phyloP scores from a whole-genome alignment of 169 alveolate genomes.

The Eimeria necatrix region DNA sequence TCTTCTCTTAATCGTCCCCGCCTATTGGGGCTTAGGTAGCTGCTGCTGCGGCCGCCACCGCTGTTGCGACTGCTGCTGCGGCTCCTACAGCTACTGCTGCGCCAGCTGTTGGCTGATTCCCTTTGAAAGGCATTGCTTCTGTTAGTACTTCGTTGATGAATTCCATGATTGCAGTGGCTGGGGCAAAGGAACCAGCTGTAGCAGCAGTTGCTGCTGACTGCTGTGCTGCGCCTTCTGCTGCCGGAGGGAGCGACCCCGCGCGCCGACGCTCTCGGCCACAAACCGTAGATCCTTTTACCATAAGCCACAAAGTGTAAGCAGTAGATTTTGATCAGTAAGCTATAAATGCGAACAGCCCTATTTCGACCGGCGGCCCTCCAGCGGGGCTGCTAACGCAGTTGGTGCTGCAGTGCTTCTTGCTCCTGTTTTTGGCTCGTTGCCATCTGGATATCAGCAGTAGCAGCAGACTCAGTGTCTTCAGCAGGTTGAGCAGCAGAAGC shows the following conservation, averaged over 20 bases:
- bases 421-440: neutral
- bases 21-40: constrained; percentile 41
- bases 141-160: neutral
- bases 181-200: neutral
- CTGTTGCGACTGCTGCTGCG: constrained; percentile 21
- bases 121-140: neutral
- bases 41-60: constrained; percentile 12
- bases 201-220: neutral
- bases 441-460: neutral
- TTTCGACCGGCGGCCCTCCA: neutral
- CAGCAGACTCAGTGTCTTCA: neutral
- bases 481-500: neutral
- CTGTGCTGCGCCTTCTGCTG: neutral
- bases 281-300: neutral
- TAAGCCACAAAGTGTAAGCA: neutral
- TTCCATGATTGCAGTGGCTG: neutral
- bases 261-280: neutral
- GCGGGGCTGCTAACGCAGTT: neutral
- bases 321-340: neutral
- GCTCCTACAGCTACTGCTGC: constrained; percentile 20
- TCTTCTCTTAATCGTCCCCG: constrained; percentile 7
- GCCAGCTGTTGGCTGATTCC: neutral
- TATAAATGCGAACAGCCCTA: neutral
- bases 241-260: neutral
- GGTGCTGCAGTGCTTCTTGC: neutral